phyloP scores from a whole-genome alignment of 169 alveolate species.

The Plasmodium billcollinsi region DNA sequence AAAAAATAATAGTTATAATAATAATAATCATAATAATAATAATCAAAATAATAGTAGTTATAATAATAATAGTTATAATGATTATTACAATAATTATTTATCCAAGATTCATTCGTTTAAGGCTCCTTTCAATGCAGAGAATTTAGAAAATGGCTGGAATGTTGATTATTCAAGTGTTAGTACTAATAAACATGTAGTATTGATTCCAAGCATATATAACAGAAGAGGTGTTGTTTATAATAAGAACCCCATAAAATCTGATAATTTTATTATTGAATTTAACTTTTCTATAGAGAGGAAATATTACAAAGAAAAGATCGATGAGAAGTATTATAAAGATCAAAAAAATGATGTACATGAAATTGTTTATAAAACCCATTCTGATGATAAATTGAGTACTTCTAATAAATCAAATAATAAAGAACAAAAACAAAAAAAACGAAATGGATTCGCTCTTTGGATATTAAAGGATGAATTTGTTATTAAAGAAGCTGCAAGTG shows the following conservation, averaged over 20 bases:
- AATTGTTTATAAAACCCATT: slow-evolving; percentile 13
- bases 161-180: slow-evolving; percentile 36
- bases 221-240: slow-evolving; percentile 58
- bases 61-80: neutral
- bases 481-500: neutral
- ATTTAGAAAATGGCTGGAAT: slow-evolving; percentile 53
- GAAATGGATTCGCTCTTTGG: slow-evolving; percentile 69
- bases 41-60: no score
- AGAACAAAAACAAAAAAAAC: neutral
- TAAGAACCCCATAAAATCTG: slow-evolving; percentile 23
- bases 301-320: slow-evolving; percentile 23
- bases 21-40: no score
- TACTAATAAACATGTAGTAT: slow-evolving; percentile 40
- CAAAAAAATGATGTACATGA: neutral
- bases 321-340: slow-evolving; percentile 36
- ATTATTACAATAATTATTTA: neutral
- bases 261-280: slow-evolving; percentile 22
- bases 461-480: slow-evolving; percentile 13
- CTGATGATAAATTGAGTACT: slow-evolving; percentile 7
- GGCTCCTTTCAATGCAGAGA: slow-evolving; percentile 29
- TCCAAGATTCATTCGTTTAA: slow-evolving; percentile 47
- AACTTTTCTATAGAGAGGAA: slow-evolving; percentile 13
- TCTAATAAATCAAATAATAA: no score
- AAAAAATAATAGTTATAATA: neutral
- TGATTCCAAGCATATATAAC: slow-evolving; percentile 57